Conservation (phyloP, 345 rosid species). For the Theobroma cacao region DNA sequence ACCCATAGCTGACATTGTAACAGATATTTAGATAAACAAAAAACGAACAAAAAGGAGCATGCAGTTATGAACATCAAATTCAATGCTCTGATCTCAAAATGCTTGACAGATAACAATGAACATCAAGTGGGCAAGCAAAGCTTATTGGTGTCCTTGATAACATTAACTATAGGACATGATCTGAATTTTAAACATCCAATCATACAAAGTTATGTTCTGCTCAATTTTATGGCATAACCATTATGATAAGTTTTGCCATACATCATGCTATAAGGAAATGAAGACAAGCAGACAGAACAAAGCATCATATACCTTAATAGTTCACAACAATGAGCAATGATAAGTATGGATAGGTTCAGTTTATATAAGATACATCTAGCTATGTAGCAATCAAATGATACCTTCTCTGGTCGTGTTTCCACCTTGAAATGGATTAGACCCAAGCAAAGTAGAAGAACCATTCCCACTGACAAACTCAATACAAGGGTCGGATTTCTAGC, state of each 20-base stretch:
- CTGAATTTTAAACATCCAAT: background rate
- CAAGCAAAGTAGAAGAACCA: constrained; percentile 76
- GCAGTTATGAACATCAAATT: background rate
- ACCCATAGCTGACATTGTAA: constrained; percentile 84
- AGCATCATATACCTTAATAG: no score
- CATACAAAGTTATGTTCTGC: no score
- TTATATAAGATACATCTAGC: constrained; percentile 6
- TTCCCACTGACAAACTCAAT: constrained; percentile 58
- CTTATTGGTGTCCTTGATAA: background rate
- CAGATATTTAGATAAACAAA: constrained; percentile 11
- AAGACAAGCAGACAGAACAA: no score
- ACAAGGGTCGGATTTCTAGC: constrained; percentile 80
- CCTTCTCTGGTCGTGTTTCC: constrained; percentile 98
- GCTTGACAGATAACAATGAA: background rate
- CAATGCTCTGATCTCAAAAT: background rate
- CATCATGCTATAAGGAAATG: no score
- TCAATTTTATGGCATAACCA: no score
- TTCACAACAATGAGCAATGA: background rate
- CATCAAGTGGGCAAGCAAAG: background rate
- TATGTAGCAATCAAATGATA: constrained; percentile 20
- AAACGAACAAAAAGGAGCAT: background rate
- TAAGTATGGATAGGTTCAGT: background rate
- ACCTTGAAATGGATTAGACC: constrained; percentile 90
- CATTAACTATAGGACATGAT: background rate
- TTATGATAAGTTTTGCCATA: no score